A percentile compares a stretch with the other conserved stretches of the same genome.
phyloP scores from a whole-genome alignment of 148 eudicot genomes.

The Nepenthes mirabilis region DNA sequence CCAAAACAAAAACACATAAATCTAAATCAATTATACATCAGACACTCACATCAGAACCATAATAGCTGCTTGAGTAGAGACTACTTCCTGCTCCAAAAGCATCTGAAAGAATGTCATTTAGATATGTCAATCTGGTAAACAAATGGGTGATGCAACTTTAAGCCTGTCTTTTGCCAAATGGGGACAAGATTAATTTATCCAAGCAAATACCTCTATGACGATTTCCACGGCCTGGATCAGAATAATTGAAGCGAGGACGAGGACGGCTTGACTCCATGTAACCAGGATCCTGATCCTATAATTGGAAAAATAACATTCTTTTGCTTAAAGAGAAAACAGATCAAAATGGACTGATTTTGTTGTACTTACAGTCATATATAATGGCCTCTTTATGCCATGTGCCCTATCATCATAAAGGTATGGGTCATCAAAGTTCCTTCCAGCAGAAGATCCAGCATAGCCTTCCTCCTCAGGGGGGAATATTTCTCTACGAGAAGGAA shows the following conservation, averaged over 20 bases:
- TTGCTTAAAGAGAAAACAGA: neutral
- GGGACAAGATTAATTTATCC: neutral
- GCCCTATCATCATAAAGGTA: slow-evolving; percentile 38
- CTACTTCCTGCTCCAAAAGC: slow-evolving; percentile 36
- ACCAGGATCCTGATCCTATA: slow-evolving; percentile 47
- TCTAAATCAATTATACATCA: neutral
- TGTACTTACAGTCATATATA: slow-evolving; percentile 45
- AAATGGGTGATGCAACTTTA: neutral
- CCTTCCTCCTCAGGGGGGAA: slow-evolving; percentile 39
- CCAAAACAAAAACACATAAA: neutral
- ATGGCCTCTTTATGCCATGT: slow-evolving; percentile 63
- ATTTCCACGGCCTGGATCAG: slow-evolving; percentile 40
- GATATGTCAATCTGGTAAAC: neutral
- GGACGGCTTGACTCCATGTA: slow-evolving; percentile 55
- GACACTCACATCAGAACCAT: slow-evolving; percentile 58
- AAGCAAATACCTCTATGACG: slow-evolving; percentile 37
- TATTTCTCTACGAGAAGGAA: slow-evolving; percentile 42
- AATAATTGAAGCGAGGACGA: slow-evolving; percentile 61
- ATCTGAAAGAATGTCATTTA: slow-evolving; percentile 16
- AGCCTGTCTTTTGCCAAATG: neutral
- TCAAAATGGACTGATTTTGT: neutral
- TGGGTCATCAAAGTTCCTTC: slow-evolving; percentile 59
- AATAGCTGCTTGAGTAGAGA: slow-evolving; percentile 43
- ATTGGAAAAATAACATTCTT: neutral
- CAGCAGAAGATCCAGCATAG: slow-evolving; percentile 33